Percentiles rank a stretch among this genome's conserved stretches.
phyloP scores from a whole-genome alignment of 345 rosid species.

The Gossypium longicalyx region DNA sequence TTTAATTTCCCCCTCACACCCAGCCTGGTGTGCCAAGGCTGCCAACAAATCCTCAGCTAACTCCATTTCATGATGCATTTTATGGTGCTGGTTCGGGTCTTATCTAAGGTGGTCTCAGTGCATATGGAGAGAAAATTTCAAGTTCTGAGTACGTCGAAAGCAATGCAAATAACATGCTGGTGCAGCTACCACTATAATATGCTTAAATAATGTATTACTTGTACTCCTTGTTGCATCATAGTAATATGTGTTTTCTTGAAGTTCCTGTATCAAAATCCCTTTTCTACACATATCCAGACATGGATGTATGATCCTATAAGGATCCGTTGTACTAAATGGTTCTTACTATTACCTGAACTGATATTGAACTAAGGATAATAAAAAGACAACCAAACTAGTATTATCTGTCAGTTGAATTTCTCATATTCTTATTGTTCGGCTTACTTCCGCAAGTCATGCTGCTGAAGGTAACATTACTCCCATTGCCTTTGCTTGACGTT shows the following conservation, averaged over 20 bases:
- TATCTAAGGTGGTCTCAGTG: slow-evolving; percentile 81
- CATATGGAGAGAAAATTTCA: slow-evolving; percentile 82
- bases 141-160: slow-evolving; percentile 97
- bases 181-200: not conserved
- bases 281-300: not conserved
- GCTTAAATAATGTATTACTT: not conserved
- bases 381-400: not conserved
- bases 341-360: not conserved
- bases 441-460: slow-evolving; percentile 60
- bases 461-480: slow-evolving; percentile 71
- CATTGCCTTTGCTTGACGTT: slow-evolving; percentile 78
- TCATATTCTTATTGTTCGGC: not conserved
- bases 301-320: not conserved
- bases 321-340: not conserved
- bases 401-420: not conserved
- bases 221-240: not conserved
- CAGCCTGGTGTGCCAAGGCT: slow-evolving; percentile 72
- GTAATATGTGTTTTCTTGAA: not conserved
- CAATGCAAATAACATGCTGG: slow-evolving; percentile 61
- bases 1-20: not conserved
- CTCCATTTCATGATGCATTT: slow-evolving; percentile 86
- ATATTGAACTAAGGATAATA: not conserved
- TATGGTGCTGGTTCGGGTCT: slow-evolving; percentile 93
- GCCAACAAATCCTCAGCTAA: slow-evolving; percentile 59
- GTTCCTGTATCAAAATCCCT: not conserved